Evolutionary conservation across 2,329 filamentous ascomycete species (phyloP).

Genomic region (Xylaria sp.): DNA sequence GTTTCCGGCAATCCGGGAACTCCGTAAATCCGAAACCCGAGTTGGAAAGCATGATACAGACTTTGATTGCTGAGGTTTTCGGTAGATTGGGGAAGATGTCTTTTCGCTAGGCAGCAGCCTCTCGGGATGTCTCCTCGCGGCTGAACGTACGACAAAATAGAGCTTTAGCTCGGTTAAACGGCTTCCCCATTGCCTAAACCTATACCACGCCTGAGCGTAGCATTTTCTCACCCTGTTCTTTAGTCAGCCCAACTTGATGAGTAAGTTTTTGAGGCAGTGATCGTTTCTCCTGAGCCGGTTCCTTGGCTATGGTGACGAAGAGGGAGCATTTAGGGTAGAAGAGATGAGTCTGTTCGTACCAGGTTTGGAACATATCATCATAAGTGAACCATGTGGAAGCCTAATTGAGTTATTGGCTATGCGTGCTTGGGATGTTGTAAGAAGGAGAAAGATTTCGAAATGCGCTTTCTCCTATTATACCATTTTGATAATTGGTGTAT

Average conservation of each 20-base stretch:
- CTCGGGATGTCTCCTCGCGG: slow-evolving; percentile 1
- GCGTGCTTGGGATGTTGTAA: neutral
- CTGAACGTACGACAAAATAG: neutral
- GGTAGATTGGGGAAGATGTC: neutral
- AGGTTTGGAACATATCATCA: neutral
- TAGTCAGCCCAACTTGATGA: slow-evolving; percentile 6
- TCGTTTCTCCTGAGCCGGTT: neutral
- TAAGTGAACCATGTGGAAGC: neutral
- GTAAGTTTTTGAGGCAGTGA: neutral
- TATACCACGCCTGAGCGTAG: neutral
- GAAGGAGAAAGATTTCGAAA: neutral
- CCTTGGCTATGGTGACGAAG: neutral
- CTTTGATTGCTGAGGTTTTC: neutral
- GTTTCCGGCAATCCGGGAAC: neutral
- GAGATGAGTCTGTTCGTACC: neutral
- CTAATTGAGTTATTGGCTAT: neutral
- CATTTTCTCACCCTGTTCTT: neutral
- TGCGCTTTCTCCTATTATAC: neutral
- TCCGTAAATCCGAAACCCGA: neutral
- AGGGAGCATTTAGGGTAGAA: neutral
- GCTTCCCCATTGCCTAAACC: neutral
- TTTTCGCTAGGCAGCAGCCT: slow-evolving; percentile 6
- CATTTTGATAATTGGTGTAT: neutral
- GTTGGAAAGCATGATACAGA: neutral
- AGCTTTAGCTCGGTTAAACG: neutral